Conservation (phyloP, 257 asterid species). For the Penstemon barbatus region DNA sequence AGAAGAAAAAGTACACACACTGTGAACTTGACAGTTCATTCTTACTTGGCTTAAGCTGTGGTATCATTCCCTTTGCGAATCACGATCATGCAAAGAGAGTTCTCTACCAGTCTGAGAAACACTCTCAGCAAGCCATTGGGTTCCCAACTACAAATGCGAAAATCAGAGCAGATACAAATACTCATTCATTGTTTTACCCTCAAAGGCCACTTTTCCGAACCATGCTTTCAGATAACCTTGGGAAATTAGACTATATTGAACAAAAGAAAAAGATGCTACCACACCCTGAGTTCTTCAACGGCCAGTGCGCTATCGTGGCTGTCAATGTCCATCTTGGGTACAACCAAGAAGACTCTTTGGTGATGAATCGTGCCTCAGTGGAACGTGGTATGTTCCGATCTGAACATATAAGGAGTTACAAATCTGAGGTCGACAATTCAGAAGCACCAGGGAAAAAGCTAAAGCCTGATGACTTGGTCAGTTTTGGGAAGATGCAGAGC, state of each 20-base stretch:
- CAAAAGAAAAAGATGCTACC: constrained; percentile 64
- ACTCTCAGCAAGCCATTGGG: constrained; percentile 97
- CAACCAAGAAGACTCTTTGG: constrained; percentile 91
- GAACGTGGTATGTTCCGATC: constrained; percentile 96
- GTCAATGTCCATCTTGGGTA: constrained; percentile 90
- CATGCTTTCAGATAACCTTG: constrained; percentile 78
- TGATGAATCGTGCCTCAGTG: constrained; percentile 82
- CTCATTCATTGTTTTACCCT: constrained; percentile 85
- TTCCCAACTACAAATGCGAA: constrained; percentile 67
- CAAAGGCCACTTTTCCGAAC: constrained; percentile 84
- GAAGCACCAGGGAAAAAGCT: constrained; percentile 45
- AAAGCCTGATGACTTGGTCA: constrained; percentile 51
- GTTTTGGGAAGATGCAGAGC: constrained; percentile 76
- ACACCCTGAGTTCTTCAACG: constrained; percentile 76
- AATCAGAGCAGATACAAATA: constrained; percentile 69
- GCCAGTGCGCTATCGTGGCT: constrained; percentile 96
- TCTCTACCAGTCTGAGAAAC: constrained; percentile 91
- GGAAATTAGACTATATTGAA: constrained; percentile 49
- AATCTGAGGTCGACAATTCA: constrained; percentile 64
- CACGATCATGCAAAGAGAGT: constrained; percentile 91
- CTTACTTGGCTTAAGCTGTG: constrained; percentile 81
- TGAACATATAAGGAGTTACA: constrained; percentile 80
- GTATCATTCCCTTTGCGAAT: constrained; percentile 83
- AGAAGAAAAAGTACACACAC: constrained; percentile 69
- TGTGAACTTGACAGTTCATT: constrained; percentile 87